Base-by-base conservation (phyloP, 495 filamentous ascomycete genomes). In the Aspergillus conjunctus region DNA sequence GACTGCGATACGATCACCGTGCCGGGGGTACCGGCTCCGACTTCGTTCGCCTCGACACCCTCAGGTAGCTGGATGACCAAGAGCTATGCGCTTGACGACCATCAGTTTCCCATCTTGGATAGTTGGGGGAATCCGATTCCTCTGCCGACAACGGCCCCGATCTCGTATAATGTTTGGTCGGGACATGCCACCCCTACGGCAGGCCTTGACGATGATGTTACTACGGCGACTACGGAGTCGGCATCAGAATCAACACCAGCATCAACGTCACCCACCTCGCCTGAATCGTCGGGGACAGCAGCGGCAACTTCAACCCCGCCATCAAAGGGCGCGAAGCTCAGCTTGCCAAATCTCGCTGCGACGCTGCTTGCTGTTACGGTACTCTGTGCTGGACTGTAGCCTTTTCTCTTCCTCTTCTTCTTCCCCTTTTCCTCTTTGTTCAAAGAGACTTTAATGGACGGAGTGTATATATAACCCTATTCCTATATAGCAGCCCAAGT, bases 1-100 rank as follows among this genome's bases (percentile, higher is more conserved):
- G 17, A 18, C 44, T 48, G 44, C 44, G 44, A 48, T 17, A 48
- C 44, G 3, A 21, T 48, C n/a, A 48, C 44, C 10, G 44, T 48
- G 44, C 17, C 17, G 20, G 44, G 44, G 44, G 18, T 11, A 7
- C 44, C 44, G 8, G 44, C 44, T 21, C 44, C 44, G 4, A 48
- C 44, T 10, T 48, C 44, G 7, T 48, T 48, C 10, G 4, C 20
- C 18, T 48, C 44, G 10, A 48, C 44, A 8, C 44, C 44, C 15
- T 20, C 44, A 7, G 44, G 44, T 8, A 20, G 17, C 44, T 48
- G 44, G 44, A 18, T 20, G 44, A 48, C 44, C 4, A 48, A 48
- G n/a, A 48, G 17, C 7, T 48, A 48, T 48, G 6, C 18, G 17
- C n/a, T 48, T 21, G 44, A 48, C 21, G 44, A 48, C 8, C n/a